Evolutionary conservation across 768 basidiomycete species (phyloP).

Genomic region (Lentinula boryana): DNA sequence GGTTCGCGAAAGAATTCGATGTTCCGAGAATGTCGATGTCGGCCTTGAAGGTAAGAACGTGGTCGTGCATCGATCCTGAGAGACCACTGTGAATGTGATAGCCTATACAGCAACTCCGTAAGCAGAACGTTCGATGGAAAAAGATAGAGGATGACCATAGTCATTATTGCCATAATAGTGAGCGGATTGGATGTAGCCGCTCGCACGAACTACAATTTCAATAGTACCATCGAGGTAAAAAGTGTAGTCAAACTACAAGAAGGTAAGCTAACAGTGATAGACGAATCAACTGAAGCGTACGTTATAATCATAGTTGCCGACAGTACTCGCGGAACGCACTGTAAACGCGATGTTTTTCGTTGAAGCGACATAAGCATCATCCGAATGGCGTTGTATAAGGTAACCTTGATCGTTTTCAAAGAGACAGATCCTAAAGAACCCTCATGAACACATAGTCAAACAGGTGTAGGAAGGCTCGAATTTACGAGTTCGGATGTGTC

Average conservation of each 20-base stretch:
- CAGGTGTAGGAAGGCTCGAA: not conserved
- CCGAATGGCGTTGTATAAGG: slow-evolving; percentile 17
- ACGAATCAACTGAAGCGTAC: slow-evolving; percentile 4
- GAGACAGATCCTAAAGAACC: slow-evolving; percentile 37
- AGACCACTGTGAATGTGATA: slow-evolving; percentile 14
- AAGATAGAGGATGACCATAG: slow-evolving; percentile 24
- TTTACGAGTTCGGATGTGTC: slow-evolving; percentile 26
- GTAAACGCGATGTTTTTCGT: slow-evolving; percentile 16
- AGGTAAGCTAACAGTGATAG: not conserved
- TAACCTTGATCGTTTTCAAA: slow-evolving; percentile 44
- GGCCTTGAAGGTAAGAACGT: slow-evolving; percentile 51
- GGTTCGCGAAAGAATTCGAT: slow-evolving; percentile 43
- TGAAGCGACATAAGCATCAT: slow-evolving; percentile 11
- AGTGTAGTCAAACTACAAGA: slow-evolving; percentile 43
- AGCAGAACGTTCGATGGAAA: not conserved
- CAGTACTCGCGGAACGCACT: slow-evolving; percentile 16
- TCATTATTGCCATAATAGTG: slow-evolving; percentile 39
- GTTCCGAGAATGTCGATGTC: slow-evolving; percentile 48
- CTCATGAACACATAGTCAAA: not conserved
- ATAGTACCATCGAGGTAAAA: slow-evolving; percentile 51
- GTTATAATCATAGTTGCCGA: slow-evolving; percentile 14
- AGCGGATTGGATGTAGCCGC: slow-evolving; percentile 50
- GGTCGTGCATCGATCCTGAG: slow-evolving; percentile 46
- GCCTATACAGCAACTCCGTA: not conserved
- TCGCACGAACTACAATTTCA: slow-evolving; percentile 46